Base-by-base conservation (phyloP, 1,284 basidiomycete species). In the Pseudozyma tsukubaensis region DNA sequence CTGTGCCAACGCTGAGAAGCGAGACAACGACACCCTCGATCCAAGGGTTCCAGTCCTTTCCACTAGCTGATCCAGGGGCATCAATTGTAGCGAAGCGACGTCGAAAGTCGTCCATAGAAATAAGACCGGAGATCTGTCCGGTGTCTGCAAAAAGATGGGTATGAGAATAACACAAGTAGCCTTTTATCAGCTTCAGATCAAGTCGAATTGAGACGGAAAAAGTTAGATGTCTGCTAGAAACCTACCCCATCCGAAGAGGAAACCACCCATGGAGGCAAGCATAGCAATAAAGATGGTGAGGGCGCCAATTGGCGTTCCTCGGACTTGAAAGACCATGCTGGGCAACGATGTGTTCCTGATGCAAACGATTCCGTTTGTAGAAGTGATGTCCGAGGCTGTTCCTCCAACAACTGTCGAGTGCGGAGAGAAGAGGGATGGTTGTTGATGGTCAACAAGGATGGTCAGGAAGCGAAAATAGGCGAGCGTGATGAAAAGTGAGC, bases 191-290 rank as follows among this genome's bases (percentile, higher is more conserved):
- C n/a, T n/a, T n/a, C n/a, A n/a, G n/a, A n/a, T n/a, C n/a, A n/a
- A n/a, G n/a, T n/a, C n/a, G n/a, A n/a, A n/a, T n/a, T n/a, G n/a
- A n/a, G n/a, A n/a, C n/a, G n/a, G n/a, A n/a, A n/a, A n/a, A n/a
- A n/a, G n/a, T n/a, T n/a, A n/a, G n/a, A n/a, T n/a, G n/a, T n/a
- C n/a, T n/a, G n/a, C n/a, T n/a, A n/a, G n/a, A 21, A 9, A 42
- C 55, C 34, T 50, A 59, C 49, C 61, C 69, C 72, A 75, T 66
- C 90, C 90, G 75, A 91, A 91, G 74, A 92, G 90, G 85, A 91
- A 92, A 54, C 91, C 91, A 67, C 91, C 92, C 88, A 92, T 92
- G 56, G 89, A 90, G 44, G 91, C 90, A 34, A 93, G 84, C 48
- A 90, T 77, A 64, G 91, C 91, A 62, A 92, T 86, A 85, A 89